A percentile compares a stretch with the other conserved stretches of the same genome.
These are phyloP conservation scores for Waitea zeae DNA, from an alignment of 1,284 basidiomycete genomes.

Conservation along the genomic window DNA sequence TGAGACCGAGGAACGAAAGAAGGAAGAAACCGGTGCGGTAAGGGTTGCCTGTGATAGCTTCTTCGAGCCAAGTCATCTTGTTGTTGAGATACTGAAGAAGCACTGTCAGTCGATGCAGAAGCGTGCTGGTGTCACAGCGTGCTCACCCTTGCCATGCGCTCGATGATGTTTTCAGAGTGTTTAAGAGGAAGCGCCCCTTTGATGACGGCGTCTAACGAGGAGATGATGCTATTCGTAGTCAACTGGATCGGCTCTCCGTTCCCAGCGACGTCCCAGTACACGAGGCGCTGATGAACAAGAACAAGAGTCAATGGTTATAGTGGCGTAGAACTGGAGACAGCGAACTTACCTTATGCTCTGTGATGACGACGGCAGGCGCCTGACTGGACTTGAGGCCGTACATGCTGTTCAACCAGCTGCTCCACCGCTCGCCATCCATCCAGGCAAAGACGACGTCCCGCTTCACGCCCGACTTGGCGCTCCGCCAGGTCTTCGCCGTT, in stretches of 20 bases:
- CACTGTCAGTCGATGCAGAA: not conserved
- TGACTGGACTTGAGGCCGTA: conserved; percentile 39
- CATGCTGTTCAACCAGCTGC: conserved; percentile 76
- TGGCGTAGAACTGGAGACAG: conserved; percentile 3
- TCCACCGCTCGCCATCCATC: conserved; percentile 74
- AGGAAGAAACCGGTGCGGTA: conserved; percentile 13
- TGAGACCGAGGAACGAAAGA: conserved; percentile 7
- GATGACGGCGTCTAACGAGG: conserved; percentile 52
- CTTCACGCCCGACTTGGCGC: conserved; percentile 42
- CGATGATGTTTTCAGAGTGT: conserved; percentile 52
- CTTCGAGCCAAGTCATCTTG: conserved; percentile 26
- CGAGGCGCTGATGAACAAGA: conserved; percentile 31
- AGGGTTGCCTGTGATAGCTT: conserved; percentile 22
- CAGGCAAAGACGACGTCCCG: conserved; percentile 68
- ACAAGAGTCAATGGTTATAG: too few relatives aligned
- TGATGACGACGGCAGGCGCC: conserved; percentile 44
- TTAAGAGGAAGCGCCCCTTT: conserved; percentile 36
- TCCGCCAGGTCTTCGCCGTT: conserved; percentile 27
- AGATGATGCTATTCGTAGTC: conserved; percentile 39
- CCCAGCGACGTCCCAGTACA: conserved; percentile 49
- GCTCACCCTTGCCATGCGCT: conserved; percentile 50
- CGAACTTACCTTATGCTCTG: conserved; percentile 58
- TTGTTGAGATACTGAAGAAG: conserved; percentile 29
- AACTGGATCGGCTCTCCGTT: conserved; percentile 35
- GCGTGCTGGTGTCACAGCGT: not conserved